Percentiles rank a stretch among this genome's conserved stretches.
Evolutionary conservation across 768 basidiomycete genomes (phyloP).

Genomic region (Termitomyces titanicus): DNA sequence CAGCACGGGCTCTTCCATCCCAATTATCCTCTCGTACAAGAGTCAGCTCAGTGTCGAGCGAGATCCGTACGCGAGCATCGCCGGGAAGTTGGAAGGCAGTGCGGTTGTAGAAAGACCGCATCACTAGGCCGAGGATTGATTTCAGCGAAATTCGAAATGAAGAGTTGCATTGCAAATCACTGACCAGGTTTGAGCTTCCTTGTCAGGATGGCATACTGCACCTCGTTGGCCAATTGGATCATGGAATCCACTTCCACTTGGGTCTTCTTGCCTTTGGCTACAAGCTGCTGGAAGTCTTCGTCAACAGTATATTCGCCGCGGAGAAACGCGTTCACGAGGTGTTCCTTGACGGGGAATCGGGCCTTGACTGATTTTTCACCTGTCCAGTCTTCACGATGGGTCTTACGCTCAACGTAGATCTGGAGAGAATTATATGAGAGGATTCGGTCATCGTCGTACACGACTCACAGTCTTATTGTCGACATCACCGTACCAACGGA

Average conservation of each 20-base stretch:
- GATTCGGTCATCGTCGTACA: not conserved
- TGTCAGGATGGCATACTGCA: slow-evolving; percentile 87
- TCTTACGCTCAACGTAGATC: slow-evolving; percentile 89
- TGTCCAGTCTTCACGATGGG: slow-evolving; percentile 98
- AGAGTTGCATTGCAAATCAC: slow-evolving; percentile 19
- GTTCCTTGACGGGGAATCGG: slow-evolving; percentile 92
- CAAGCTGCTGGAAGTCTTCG: slow-evolving; percentile 83
- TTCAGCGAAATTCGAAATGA: not conserved
- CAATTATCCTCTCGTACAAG: slow-evolving; percentile 97
- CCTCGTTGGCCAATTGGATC: slow-evolving; percentile 96
- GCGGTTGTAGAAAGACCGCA: slow-evolving; percentile 97
- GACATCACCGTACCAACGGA: slow-evolving; percentile 96
- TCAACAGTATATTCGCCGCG: slow-evolving; percentile 91
- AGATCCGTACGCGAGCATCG: slow-evolving; percentile 97
- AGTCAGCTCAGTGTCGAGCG: slow-evolving; percentile 93
- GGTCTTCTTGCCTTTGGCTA: slow-evolving; percentile 88
- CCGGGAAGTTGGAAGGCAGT: slow-evolving; percentile 99
- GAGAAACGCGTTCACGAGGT: slow-evolving; percentile 88
- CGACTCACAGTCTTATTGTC: slow-evolving; percentile 68
- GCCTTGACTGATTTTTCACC: slow-evolving; percentile 99
- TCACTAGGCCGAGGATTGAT: slow-evolving; percentile 45
- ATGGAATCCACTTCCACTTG: slow-evolving; percentile 89
- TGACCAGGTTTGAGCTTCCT: slow-evolving; percentile 80
- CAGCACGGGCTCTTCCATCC: slow-evolving; percentile 76
- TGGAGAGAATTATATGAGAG: slow-evolving; percentile 19